Conservation (phyloP, 495 filamentous ascomycete genomes). For the Daldinia childiae region DNA sequence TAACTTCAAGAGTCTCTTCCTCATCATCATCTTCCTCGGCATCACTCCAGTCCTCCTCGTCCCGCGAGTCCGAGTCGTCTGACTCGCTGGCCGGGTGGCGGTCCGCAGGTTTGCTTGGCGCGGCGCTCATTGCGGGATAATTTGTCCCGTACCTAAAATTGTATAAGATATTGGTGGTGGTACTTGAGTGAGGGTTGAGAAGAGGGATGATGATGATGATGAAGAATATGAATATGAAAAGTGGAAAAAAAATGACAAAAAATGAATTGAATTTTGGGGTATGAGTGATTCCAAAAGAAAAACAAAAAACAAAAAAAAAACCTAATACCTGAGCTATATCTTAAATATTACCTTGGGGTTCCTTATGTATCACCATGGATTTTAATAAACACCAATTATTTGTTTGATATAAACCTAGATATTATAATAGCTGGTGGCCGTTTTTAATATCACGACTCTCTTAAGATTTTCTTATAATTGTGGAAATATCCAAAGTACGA, state of each 20-base stretch:
- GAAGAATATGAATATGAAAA: background rate
- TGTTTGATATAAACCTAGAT: slow-evolving; percentile 10
- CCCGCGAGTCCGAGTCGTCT: slow-evolving; percentile 40
- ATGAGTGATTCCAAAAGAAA: slow-evolving; percentile 4
- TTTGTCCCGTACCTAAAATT: no score
- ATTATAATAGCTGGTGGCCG: slow-evolving; percentile 12
- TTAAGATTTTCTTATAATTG: slow-evolving; percentile 38
- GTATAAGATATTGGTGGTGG: no score
- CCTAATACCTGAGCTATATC: slow-evolving; percentile 32
- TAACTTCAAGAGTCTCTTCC: slow-evolving; percentile 65
- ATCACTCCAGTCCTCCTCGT: slow-evolving; percentile 84
- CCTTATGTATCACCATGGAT: background rate
- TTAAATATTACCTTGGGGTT: background rate
- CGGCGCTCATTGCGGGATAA: slow-evolving; percentile 29
- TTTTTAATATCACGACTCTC: slow-evolving; percentile 34
- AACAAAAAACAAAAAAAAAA: no score
- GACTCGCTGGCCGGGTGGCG: slow-evolving; percentile 37
- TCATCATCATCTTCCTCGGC: slow-evolving; percentile 66
- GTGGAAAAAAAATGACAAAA: slow-evolving; percentile 1
- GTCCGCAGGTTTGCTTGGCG: slow-evolving; percentile 6
- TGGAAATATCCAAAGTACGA: slow-evolving; percentile 25
- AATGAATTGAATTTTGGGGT: background rate
- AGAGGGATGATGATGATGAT: background rate
- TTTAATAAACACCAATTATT: background rate
- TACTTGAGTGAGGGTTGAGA: background rate